These are phyloP conservation scores for Cyberlindnera euphorbiiphila DNA, from an alignment of 805 yeast genomes.

Conservation along the genomic window DNA sequence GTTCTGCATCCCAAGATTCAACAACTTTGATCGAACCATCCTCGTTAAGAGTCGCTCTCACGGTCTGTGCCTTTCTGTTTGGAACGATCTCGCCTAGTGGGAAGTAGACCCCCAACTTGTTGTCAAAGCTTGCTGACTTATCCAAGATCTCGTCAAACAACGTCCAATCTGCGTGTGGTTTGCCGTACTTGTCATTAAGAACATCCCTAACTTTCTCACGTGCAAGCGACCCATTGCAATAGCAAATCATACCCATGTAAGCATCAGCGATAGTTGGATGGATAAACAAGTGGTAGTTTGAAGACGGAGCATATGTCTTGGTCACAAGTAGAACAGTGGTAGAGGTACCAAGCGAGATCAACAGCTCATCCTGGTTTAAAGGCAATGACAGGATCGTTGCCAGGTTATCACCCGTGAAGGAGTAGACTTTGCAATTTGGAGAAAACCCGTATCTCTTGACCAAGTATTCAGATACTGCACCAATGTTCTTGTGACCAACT, in stretches of 20 bases:
- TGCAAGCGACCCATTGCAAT: slow-evolving; percentile 87
- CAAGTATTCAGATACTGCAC: slow-evolving; percentile 57
- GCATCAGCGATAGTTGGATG: slow-evolving; percentile 77
- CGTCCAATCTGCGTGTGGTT: slow-evolving; percentile 46
- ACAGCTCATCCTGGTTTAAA: slow-evolving; percentile 65
- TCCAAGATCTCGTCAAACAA: slow-evolving; percentile 55
- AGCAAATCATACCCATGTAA: slow-evolving; percentile 94
- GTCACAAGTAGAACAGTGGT: slow-evolving; percentile 84
- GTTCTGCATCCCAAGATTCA: slow-evolving; percentile 46
- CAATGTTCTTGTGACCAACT: slow-evolving; percentile 45
- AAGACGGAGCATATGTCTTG: slow-evolving; percentile 69
- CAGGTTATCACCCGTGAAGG: slow-evolving; percentile 89
- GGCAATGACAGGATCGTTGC: slow-evolving; percentile 87
- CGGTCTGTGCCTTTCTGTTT: slow-evolving; percentile 61
- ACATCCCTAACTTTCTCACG: slow-evolving; percentile 71
- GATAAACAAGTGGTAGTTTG: slow-evolving; percentile 78
- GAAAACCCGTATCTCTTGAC: slow-evolving; percentile 60
- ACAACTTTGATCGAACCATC: slow-evolving; percentile 30
- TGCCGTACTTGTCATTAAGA: slow-evolving; percentile 44
- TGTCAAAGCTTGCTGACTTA: slow-evolving; percentile 28
- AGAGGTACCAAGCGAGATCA: slow-evolving; percentile 86
- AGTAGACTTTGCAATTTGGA: slow-evolving; percentile 52
- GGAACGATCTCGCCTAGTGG: slow-evolving; percentile 93
- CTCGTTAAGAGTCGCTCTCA: slow-evolving; percentile 43
- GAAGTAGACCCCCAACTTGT: slow-evolving; percentile 72